A percentile compares a stretch with the other conserved stretches of the same genome.
These are phyloP conservation scores for Mycena sanguinolenta DNA, from an alignment of 768 basidiomycete species.

Conservation along the genomic window DNA sequence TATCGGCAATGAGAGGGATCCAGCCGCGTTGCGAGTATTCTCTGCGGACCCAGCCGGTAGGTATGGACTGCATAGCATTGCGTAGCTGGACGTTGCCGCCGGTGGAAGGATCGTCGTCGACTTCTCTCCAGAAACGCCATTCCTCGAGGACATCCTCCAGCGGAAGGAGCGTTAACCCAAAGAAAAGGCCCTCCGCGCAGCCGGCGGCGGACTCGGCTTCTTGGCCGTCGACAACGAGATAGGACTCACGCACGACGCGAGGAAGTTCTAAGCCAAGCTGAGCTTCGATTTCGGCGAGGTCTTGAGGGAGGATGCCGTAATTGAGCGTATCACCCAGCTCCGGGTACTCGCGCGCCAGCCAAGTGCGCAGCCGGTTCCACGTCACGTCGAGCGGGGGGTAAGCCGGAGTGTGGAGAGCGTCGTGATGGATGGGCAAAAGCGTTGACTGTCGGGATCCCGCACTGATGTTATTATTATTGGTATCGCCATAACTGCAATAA, in stretches of 20 bases:
- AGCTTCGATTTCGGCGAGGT: conserved; percentile 85
- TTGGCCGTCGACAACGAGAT: conserved; percentile 91
- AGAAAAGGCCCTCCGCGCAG: conserved; percentile 93
- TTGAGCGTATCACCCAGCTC: conserved; percentile 97
- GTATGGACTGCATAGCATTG: conserved; percentile 88
- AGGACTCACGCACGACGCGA: conserved; percentile 90
- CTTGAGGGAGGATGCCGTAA: conserved; percentile 85
- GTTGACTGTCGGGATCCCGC: conserved; percentile 59
- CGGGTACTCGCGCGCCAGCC: conserved; percentile 89
- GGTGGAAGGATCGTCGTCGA: conserved; percentile 89
- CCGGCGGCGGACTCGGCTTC: conserved; percentile 91
- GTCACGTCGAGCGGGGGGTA: conserved; percentile 88
- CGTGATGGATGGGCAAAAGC: conserved; percentile 78
- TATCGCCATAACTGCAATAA: not conserved
- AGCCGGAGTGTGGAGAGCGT: conserved; percentile 58
- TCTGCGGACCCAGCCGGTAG: conserved; percentile 88
- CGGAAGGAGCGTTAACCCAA: conserved; percentile 93
- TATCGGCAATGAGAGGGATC: conserved; percentile 95
- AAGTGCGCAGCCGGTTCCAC: conserved; percentile 86
- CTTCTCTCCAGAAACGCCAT: conserved; percentile 96
- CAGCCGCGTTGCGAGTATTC: conserved; percentile 96
- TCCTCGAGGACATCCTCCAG: conserved; percentile 95
- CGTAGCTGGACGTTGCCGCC: conserved; percentile 83
- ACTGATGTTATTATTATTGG: conserved; percentile 29
- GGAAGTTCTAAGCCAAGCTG: conserved; percentile 90